These are phyloP conservation scores for Sarcocystis neurona DNA, from an alignment of 169 alveolate species.

Conservation along the genomic window DNA sequence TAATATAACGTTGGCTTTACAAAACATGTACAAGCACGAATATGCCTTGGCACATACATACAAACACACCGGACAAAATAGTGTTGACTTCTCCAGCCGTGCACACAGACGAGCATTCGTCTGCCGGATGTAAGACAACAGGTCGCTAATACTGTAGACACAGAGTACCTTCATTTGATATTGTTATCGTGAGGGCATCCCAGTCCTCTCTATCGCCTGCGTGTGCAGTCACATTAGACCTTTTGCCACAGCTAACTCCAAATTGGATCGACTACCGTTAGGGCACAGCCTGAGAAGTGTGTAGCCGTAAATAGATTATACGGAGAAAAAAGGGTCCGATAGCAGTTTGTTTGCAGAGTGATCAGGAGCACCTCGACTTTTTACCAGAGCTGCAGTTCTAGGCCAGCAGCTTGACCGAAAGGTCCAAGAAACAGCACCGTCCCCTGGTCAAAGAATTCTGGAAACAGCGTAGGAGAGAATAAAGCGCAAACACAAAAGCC, in stretches of 20 bases:
- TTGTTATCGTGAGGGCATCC: constrained; percentile 65
- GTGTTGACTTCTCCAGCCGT: too few relatives aligned
- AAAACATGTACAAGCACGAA: too few relatives aligned
- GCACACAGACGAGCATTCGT: neutral
- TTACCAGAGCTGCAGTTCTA: constrained; percentile 65
- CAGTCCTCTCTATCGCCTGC: constrained; percentile 66
- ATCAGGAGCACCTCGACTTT: neutral
- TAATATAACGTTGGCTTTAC: too few relatives aligned
- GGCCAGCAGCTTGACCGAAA: constrained; percentile 65
- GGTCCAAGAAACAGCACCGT: constrained; percentile 63
- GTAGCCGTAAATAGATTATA: neutral
- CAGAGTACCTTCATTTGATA: constrained; percentile 61
- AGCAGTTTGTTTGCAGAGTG: too few relatives aligned
- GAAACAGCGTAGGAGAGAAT: neutral
- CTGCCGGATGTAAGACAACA: neutral
- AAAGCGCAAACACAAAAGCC: neutral
- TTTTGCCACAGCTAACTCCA: neutral
- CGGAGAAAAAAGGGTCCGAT: too few relatives aligned
- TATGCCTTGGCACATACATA: too few relatives aligned
- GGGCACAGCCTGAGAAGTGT: constrained; percentile 61
- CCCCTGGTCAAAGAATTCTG: constrained; percentile 65
- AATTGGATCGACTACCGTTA: constrained; percentile 57
- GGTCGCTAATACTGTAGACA: neutral
- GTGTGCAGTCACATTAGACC: neutral
- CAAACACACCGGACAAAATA: too few relatives aligned